Percentiles rank a stretch among this genome's conserved stretches.
phyloP scores from a whole-genome alignment of 345 rosid genomes.

The Camelina sativa region DNA sequence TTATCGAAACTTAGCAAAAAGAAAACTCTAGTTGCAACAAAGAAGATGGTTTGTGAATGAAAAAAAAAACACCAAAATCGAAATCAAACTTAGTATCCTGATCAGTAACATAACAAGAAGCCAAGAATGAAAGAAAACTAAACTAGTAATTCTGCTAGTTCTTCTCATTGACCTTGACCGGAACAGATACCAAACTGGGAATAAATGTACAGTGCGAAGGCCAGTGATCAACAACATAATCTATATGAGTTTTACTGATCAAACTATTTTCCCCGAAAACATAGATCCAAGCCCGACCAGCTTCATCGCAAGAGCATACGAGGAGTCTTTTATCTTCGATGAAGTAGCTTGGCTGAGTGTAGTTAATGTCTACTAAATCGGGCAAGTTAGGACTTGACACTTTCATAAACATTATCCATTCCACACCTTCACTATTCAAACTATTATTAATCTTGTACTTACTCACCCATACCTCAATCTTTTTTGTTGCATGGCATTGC shows the following conservation, averaged over 20 bases:
- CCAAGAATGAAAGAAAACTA: background rate
- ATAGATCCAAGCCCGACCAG: slow-evolving; percentile 7
- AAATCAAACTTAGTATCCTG: background rate
- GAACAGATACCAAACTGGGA: slow-evolving; percentile 6
- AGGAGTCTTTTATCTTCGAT: background rate
- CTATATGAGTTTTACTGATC: background rate
- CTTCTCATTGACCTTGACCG: background rate
- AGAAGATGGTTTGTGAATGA: background rate
- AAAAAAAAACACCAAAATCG: background rate
- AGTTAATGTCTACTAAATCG: background rate
- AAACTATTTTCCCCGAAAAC: background rate
- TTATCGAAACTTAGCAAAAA: background rate
- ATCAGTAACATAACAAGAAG: background rate
- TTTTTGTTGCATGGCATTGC: background rate
- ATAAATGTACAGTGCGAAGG: background rate
- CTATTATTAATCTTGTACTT: background rate
- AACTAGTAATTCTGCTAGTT: background rate
- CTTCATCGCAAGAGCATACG: background rate
- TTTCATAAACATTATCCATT: background rate
- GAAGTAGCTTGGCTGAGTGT: background rate
- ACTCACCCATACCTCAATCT: background rate
- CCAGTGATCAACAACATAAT: background rate
- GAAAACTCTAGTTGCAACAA: background rate
- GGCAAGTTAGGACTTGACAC: background rate
- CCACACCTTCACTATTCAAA: background rate